phyloP scores from a whole-genome alignment of 1,284 basidiomycete genomes.

The Meira miltonrushii region DNA sequence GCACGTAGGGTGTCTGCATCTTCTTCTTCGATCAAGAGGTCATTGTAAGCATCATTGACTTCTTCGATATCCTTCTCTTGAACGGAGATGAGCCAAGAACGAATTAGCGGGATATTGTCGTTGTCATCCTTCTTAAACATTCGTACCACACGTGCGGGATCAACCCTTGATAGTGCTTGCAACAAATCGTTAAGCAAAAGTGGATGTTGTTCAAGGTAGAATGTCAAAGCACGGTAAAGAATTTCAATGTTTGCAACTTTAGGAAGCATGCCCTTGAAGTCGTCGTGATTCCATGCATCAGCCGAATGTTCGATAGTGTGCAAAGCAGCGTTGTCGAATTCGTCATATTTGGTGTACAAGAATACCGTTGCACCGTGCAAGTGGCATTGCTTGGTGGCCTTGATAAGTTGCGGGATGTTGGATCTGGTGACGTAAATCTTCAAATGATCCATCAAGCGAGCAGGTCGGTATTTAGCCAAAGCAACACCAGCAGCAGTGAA shows the following conservation, averaged over 20 bases:
- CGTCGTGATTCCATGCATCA: constrained; percentile 97
- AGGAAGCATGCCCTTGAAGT: constrained; percentile 62
- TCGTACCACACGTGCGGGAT: constrained; percentile 87
- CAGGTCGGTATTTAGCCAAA: constrained; percentile 93
- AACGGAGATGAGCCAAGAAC: constrained; percentile 91
- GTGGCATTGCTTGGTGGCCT: constrained; percentile 89
- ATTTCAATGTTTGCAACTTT: constrained; percentile 93
- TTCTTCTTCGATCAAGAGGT: constrained; percentile 94
- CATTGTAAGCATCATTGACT: constrained; percentile 96
- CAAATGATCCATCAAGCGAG: constrained; percentile 98
- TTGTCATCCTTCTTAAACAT: constrained; percentile 79
- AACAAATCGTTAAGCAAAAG: constrained; percentile 87
- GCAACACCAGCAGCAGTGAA: constrained; percentile 92
- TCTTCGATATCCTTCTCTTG: constrained; percentile 92
- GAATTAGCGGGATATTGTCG: constrained; percentile 90
- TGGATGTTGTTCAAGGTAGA: constrained; percentile 82
- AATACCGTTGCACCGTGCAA: constrained; percentile 98
- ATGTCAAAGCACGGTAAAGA: constrained; percentile 69
- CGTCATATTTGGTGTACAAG: constrained; percentile 96
- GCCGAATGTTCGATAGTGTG: constrained; percentile 96
- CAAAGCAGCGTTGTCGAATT: constrained; percentile 89
- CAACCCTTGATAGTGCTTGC: constrained; percentile 72
- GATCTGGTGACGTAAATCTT: constrained; percentile 95
- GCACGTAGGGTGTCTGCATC: constrained; percentile 94
- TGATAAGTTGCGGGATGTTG: constrained; percentile 94